Conservation (phyloP, 2,329 filamentous ascomycete genomes). For the Epichloe sibirici region DNA sequence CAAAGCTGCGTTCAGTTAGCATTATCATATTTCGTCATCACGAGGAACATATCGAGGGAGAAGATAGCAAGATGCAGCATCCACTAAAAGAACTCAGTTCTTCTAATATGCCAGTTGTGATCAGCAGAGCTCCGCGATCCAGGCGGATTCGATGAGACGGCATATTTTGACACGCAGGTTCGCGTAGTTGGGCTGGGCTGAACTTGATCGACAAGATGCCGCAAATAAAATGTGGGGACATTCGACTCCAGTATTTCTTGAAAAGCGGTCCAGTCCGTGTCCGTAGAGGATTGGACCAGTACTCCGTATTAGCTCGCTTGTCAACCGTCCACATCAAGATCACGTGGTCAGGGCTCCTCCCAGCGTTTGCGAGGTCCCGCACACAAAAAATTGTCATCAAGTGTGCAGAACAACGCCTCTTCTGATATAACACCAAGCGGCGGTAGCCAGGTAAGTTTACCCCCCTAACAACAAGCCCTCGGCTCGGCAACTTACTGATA, state of each 20-base stretch:
- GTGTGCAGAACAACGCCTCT: conserved; percentile 15
- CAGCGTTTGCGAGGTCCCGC: conserved; percentile 14
- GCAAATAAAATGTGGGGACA: not conserved
- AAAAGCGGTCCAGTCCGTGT: not conserved
- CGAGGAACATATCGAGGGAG: not conserved
- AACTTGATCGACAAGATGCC: not conserved
- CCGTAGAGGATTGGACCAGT: not conserved
- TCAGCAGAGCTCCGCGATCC: not conserved
- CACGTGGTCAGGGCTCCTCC: conserved; percentile 27
- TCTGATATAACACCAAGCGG: conserved; percentile 28
- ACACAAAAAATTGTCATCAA: conserved; percentile 27
- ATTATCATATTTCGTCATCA: not conserved
- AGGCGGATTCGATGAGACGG: not conserved
- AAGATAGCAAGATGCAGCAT: not conserved
- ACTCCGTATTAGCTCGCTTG: conserved; percentile 5
- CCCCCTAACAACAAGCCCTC: conserved; percentile 12
- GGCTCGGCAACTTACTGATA: conserved; percentile 8
- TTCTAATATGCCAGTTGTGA: not conserved
- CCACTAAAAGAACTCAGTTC: not conserved
- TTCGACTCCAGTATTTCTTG: not conserved
- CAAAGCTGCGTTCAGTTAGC: conserved; percentile 1
- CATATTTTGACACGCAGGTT: not conserved
- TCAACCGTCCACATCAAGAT: conserved; percentile 5
- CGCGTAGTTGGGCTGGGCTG: not conserved
- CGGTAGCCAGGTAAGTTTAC: conserved; percentile 26